A percentile compares a stretch with the other conserved stretches of the same genome.
Evolutionary conservation across 768 basidiomycete species (phyloP).

Genomic region (Boletus tylopilopsis): DNA sequence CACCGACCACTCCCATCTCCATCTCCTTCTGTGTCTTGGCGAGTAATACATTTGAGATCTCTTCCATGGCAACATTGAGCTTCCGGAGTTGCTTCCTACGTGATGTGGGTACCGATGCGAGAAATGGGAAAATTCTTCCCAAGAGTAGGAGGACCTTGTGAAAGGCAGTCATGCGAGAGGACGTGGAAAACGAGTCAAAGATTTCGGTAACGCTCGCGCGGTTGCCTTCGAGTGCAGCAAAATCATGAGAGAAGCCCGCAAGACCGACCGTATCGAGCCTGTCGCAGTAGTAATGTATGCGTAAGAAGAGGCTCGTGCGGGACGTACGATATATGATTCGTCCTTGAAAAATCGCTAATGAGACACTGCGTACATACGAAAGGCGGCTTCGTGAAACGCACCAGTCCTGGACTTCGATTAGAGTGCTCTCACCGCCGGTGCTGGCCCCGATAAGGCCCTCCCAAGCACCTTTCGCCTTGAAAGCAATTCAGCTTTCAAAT

Average conservation of each 20-base stretch:
- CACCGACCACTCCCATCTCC: constrained; percentile 17
- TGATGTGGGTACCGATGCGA: constrained; percentile 35
- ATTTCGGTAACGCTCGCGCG: constrained; percentile 37
- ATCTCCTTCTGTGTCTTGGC: constrained; percentile 33
- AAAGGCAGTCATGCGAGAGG: constrained; percentile 19
- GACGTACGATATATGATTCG: constrained; percentile 35
- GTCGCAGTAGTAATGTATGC: background rate
- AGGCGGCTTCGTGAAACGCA: background rate
- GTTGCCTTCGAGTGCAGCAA: constrained; percentile 49
- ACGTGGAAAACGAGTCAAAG: constrained; percentile 34
- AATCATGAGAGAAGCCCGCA: constrained; percentile 57
- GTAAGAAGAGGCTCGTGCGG: background rate
- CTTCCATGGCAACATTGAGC: constrained; percentile 34
- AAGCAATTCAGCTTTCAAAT: background rate
- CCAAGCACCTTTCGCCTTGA: constrained; percentile 31
- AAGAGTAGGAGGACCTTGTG: constrained; percentile 34
- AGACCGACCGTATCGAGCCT: constrained; percentile 58
- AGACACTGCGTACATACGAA: background rate
- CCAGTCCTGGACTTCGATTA: constrained; percentile 38
- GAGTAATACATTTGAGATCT: constrained; percentile 39
- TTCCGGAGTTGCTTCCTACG: constrained; percentile 28
- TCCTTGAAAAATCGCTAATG: constrained; percentile 13
- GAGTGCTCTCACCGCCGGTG: constrained; percentile 5
- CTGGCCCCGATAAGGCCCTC: constrained; percentile 21
- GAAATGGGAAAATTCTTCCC: constrained; percentile 34